Evolutionary conservation across 257 asterid species (phyloP).

Genomic region (Eustoma russellianum): DNA sequence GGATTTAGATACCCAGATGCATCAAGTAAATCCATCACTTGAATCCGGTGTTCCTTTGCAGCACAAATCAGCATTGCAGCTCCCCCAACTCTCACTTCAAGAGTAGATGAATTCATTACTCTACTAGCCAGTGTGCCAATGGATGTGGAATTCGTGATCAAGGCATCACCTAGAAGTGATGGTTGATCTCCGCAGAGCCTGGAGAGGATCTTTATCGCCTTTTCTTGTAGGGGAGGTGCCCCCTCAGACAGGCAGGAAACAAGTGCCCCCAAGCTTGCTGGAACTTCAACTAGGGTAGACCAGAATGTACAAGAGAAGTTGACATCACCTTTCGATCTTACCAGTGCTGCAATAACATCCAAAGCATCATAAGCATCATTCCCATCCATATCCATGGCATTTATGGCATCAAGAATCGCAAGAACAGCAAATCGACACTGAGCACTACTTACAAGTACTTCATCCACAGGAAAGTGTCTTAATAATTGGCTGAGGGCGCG

Average conservation of each 20-base stretch:
- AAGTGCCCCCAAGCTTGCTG: slow-evolving; percentile 56
- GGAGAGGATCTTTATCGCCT: slow-evolving; percentile 61
- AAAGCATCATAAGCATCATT: slow-evolving; percentile 50
- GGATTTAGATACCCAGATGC: slow-evolving; percentile 61
- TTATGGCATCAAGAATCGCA: slow-evolving; percentile 57
- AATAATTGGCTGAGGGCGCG: slow-evolving; percentile 70
- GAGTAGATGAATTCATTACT: slow-evolving; percentile 56
- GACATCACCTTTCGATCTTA: slow-evolving; percentile 44
- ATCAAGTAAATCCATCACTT: slow-evolving; percentile 47
- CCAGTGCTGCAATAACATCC: slow-evolving; percentile 46
- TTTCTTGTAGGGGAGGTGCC: slow-evolving; percentile 49
- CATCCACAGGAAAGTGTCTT: slow-evolving; percentile 61
- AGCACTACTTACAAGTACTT: slow-evolving; percentile 51
- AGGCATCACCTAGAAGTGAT: slow-evolving; percentile 36
- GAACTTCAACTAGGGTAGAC: slow-evolving; percentile 50
- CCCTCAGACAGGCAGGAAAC: slow-evolving; percentile 66
- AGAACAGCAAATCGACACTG: slow-evolving; percentile 59
- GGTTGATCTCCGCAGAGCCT: slow-evolving; percentile 69
- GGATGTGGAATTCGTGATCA: slow-evolving; percentile 42
- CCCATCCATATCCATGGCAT: slow-evolving; percentile 51
- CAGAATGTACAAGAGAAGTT: slow-evolving; percentile 32
- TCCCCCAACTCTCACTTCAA: slow-evolving; percentile 79
- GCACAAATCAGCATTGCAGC: slow-evolving; percentile 56
- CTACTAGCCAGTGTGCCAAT: slow-evolving; percentile 59
- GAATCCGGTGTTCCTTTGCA: slow-evolving; percentile 53